Base-by-base conservation (phyloP, 2,329 filamentous ascomycete genomes). In the Pyricularia pennisetigena region DNA sequence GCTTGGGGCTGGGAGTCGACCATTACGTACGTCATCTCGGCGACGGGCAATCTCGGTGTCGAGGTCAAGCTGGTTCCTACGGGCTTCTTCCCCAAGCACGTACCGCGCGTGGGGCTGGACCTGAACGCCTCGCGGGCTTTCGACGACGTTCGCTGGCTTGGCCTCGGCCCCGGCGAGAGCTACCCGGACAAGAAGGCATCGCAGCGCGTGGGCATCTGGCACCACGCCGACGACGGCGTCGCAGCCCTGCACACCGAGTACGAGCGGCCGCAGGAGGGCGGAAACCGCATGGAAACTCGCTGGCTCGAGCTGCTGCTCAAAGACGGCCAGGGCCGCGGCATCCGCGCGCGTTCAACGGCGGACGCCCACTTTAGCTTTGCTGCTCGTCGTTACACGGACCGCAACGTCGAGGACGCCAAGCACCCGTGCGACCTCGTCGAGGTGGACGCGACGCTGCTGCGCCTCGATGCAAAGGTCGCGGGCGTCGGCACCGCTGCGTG, bases 241-340 rank as follows among this genome's bases (percentile, higher is more conserved):
- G 78, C 80, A 0, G 80, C 83, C 0, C 79, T 91, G 29, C 83
- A 85, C 73, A 82, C 82, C 0, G 79, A 80, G 0, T 90, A 90
- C 72, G 89, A 91, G 23, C 86, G 87, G 26, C 89, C 89, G 0
- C 89, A 92, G 74, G 89, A 91, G 72, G 86, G 84, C 67, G 86
- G 87, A 0, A 91, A 91, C 74, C 80, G 86, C 16, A 85, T 85
- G 68, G 86, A 86, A 41, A 85, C 84, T 0, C 79, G 85, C 7
- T 90, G 86, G 84, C 75, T 90, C 4, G 76, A 77, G 16, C 69
- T 82, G 7, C 73, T 68, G 3, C 69, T 76, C 26, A 67, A 69
- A 8, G 73, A 74, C 67, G 70, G 69, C 16, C 74, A 74, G 28
- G 74, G 72, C 8, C 70, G 69, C 7, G 75, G 78, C 20, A 68